Evolutionary conservation across 306 rosid species (phyloP), one percentile per base, ranked within the genome.

Genomic region (Vigna mungo): DNA sequence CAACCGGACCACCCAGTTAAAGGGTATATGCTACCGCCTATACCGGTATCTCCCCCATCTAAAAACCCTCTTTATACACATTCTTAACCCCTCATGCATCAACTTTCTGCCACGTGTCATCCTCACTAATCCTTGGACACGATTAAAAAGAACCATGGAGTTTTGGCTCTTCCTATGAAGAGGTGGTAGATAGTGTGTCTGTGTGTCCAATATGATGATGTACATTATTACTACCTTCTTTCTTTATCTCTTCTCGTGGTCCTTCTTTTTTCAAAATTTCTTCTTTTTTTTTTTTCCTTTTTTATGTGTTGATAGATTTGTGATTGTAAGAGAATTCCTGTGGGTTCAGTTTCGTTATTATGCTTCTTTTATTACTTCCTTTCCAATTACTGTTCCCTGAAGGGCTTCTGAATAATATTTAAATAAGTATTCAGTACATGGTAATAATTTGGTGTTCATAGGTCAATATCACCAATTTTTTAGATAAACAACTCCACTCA

Each of bases 1-100:
- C 70, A 87, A 89, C 95, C 87, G 84, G 89, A 71, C 20, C 43
- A 74, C 32, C 89, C 88, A 49, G 96, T 83, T 60, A 70, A 83
- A 76, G 62, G 78, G 81, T 77, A 78, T 30, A 15, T 1, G 67
- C 80, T 63, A 82, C 90, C 73, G 81, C 81, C 36, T 70, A 87
- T 80, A 84, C 75, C 43, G 80, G 83, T 83, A 53, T n/a, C 80
- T 49, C 53, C 20, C 73, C 68, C 60, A 43, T 13, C 79, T 9
- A 66, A 59, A 62, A 81, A 66, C 76, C 70, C 66, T 68, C 75
- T 15, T 67, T 47, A 60, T 84, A 88, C 90, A 80, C 75, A 44
- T 89, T 80, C 92, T 83, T 70, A 80, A 78, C 87, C 78, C 82
- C 86, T 56, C 66, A 77, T 3, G 56, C 36, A 32, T n/a, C 15